Evolutionary conservation across 2,329 filamentous ascomycete genomes (phyloP).

Genomic region (Paraphoma sp.): DNA sequence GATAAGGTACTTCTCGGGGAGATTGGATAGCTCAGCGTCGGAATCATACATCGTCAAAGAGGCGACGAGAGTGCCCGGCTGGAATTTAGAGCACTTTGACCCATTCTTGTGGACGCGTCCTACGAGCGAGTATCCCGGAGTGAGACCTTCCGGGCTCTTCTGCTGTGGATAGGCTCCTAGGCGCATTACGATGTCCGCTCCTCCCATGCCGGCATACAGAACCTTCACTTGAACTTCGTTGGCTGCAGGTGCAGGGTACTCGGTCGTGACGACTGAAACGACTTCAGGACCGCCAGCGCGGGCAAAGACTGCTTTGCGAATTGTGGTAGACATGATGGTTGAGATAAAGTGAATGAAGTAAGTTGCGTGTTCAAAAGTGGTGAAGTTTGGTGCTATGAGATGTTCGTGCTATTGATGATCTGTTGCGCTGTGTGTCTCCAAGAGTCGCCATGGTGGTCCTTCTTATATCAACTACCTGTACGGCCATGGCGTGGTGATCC

Average conservation of each 20-base stretch:
- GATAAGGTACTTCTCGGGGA: constrained; percentile 56
- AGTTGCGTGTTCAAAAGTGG: neutral
- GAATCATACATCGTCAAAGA: constrained; percentile 39
- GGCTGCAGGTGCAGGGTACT: constrained; percentile 49
- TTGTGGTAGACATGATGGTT: constrained; percentile 31
- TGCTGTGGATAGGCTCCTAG: constrained; percentile 57
- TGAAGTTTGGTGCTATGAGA: neutral
- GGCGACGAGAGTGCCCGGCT: constrained; percentile 31
- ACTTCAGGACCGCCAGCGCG: constrained; percentile 51
- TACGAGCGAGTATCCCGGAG: constrained; percentile 58
- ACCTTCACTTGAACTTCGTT: constrained; percentile 57
- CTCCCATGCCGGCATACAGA: constrained; percentile 57
- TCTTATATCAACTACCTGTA: neutral
- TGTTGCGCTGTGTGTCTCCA: neutral
- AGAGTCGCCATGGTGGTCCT: neutral
- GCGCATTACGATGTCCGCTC: constrained; percentile 59
- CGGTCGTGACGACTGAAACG: constrained; percentile 44
- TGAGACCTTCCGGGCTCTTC: constrained; percentile 52
- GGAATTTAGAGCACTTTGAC: constrained; percentile 35
- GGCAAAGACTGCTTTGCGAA: constrained; percentile 57
- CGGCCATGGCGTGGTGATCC: neutral
- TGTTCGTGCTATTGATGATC: neutral
- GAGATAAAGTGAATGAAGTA: neutral
- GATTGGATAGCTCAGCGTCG: constrained; percentile 55
- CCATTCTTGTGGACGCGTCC: constrained; percentile 53